Evolutionary conservation across 2,329 filamentous ascomycete genomes (phyloP).

Genomic region (Aquanectria penicillioides): DNA sequence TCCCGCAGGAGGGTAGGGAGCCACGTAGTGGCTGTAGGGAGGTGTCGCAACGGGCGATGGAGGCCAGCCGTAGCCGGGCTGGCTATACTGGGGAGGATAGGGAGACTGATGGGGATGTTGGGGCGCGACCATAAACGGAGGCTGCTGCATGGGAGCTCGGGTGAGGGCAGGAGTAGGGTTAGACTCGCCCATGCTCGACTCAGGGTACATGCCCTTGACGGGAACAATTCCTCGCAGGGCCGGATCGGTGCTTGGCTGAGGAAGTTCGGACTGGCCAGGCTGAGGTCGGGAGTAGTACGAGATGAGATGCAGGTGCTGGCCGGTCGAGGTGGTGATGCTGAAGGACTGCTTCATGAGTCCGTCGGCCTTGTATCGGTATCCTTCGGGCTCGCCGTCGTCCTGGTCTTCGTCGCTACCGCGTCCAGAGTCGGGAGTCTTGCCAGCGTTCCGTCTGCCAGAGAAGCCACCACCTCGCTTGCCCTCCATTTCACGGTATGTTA

Average conservation of each 20-base stretch:
- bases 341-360: conserved; percentile 99
- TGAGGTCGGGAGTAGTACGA: conserved; percentile 93
- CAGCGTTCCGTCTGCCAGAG: conserved; percentile 65
- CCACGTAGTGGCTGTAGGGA: conserved; percentile 60
- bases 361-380: conserved; percentile 94
- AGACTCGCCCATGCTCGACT: conserved; percentile 89
- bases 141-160: conserved; percentile 72
- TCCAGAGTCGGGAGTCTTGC: conserved; percentile 85
- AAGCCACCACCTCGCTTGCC: conserved; percentile 91
- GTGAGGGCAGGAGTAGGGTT: conserved; percentile 84
- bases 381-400: conserved; percentile 85
- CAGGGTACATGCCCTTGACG: conserved; percentile 95
- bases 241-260: conserved; percentile 84
- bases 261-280: conserved; percentile 75
- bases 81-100: conserved; percentile 54
- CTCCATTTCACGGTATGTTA: conserved; percentile 99
- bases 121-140: conserved; percentile 50
- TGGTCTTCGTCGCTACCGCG: conserved; percentile 87
- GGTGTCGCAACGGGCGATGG: conserved; percentile 66
- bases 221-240: conserved; percentile 84
- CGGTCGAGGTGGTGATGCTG: conserved; percentile 90
- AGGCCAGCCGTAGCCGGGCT: conserved; percentile 62
- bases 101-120: conserved; percentile 45
- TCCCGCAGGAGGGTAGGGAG: conserved; percentile 47
- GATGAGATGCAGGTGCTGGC: conserved; percentile 95